Percentiles rank a stretch among this genome's conserved stretches.
Conservation (phyloP, 2,329 filamentous ascomycete genomes). For the Microascus cirrosus region DNA sequence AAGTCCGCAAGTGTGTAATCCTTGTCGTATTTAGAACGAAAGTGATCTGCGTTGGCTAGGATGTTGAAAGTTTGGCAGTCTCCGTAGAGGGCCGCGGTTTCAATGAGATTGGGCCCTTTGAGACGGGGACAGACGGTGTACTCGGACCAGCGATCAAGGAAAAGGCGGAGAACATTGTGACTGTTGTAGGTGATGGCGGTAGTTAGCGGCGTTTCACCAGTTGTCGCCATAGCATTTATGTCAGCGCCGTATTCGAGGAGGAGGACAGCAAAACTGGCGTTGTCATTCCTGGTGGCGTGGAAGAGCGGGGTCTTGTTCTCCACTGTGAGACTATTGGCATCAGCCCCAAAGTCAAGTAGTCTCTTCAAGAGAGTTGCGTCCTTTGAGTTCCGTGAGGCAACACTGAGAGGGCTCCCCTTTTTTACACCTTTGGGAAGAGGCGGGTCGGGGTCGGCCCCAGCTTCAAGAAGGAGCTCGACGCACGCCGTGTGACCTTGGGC, state of each 20-base stretch:
- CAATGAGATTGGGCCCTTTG: conserved; percentile 16
- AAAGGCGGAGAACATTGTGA: conserved; percentile 18
- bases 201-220: conserved; percentile 18
- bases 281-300: conserved; percentile 17
- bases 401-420: conserved; percentile 17
- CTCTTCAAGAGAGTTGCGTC: conserved; percentile 16
- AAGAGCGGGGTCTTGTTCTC: conserved; percentile 19
- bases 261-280: conserved; percentile 17
- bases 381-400: conserved; percentile 16
- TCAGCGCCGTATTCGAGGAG: conserved; percentile 21
- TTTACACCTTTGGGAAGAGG: conserved; percentile 12
- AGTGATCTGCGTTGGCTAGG: conserved; percentile 13
- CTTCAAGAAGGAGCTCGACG: conserved; percentile 10
- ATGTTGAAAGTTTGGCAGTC: conserved; percentile 17
- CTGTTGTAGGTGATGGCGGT: conserved; percentile 21
- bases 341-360: conserved; percentile 18
- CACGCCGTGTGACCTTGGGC: conserved; percentile 10
- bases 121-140: conserved; percentile 20
- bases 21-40: conserved; percentile 14
- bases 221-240: conserved; percentile 16
- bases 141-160: conserved; percentile 22
- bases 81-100: conserved; percentile 16
- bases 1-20: conserved; percentile 9
- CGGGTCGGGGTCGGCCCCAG: conserved; percentile 13
- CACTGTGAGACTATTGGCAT: conserved; percentile 14